Evolutionary conservation across 192 early-diverging fungal genomes (phyloP).

Genomic region (Umbelopsis ramanniana): DNA sequence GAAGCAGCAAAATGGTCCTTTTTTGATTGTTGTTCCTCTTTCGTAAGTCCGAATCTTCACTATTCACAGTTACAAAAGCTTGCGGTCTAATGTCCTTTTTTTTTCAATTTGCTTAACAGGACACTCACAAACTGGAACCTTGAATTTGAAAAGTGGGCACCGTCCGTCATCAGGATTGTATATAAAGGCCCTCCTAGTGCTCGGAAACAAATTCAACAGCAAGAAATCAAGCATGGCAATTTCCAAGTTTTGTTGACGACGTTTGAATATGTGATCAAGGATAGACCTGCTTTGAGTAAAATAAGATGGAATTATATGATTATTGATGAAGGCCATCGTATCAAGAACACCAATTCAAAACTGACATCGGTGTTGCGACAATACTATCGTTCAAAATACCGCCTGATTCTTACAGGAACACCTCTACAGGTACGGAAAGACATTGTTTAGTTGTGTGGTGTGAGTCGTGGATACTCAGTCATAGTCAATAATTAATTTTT

Average conservation of each 20-base stretch:
- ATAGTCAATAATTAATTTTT: background rate
- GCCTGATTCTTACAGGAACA: slow-evolving; percentile 96
- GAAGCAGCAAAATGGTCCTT: slow-evolving; percentile 93
- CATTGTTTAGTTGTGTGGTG: too few relatives aligned
- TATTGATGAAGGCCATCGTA: slow-evolving; percentile 99
- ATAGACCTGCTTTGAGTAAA: slow-evolving; percentile 81
- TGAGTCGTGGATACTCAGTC: too few relatives aligned
- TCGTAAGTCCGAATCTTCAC: slow-evolving; percentile 57
- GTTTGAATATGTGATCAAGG: slow-evolving; percentile 96
- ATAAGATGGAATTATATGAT: slow-evolving; percentile 99
- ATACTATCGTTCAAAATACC: slow-evolving; percentile 89
- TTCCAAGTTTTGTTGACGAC: slow-evolving; percentile 98
- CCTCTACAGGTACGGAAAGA: slow-evolving; percentile 77
- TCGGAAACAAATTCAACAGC: slow-evolving; percentile 72
- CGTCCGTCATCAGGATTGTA: slow-evolving; percentile 81
- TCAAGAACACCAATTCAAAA: slow-evolving; percentile 95
- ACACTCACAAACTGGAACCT: slow-evolving; percentile 96
- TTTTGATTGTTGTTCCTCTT: slow-evolving; percentile 94
- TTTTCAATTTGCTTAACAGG: slow-evolving; percentile 29
- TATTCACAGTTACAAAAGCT: background rate
- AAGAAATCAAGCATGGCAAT: slow-evolving; percentile 73
- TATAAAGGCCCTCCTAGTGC: slow-evolving; percentile 89
- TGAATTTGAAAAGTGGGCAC: slow-evolving; percentile 99
- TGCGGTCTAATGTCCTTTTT: background rate
- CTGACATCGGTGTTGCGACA: slow-evolving; percentile 84